Evolutionary conservation across 2,329 filamentous ascomycete species (phyloP).

Genomic region (Colletotrichum coccodes): DNA sequence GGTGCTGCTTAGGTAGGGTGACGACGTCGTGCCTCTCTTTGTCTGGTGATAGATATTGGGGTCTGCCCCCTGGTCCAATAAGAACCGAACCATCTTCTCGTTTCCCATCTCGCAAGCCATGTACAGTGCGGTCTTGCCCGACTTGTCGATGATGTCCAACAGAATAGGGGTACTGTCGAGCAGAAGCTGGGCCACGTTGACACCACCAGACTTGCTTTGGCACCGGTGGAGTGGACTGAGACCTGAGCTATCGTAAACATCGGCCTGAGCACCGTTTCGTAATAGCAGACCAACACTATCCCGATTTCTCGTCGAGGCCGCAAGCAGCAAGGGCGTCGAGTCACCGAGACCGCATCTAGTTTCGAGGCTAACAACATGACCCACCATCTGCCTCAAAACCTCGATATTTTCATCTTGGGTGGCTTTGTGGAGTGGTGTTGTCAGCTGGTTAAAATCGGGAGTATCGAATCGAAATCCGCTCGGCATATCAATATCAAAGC

Average conservation of each 20-base stretch:
- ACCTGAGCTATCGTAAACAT: slow-evolving; percentile 38
- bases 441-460: slow-evolving; percentile 34
- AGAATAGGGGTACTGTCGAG: slow-evolving; percentile 34
- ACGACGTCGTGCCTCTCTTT: background rate
- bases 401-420: slow-evolving; percentile 38
- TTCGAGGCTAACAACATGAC: slow-evolving; percentile 35
- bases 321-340: slow-evolving; percentile 42
- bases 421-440: slow-evolving; percentile 40
- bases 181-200: slow-evolving; percentile 38
- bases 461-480: slow-evolving; percentile 38
- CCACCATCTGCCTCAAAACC: slow-evolving; percentile 39
- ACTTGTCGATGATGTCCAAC: slow-evolving; percentile 36
- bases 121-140: slow-evolving; percentile 42
- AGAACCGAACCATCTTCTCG: slow-evolving; percentile 38
- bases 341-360: slow-evolving; percentile 33
- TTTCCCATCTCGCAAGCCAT: slow-evolving; percentile 44
- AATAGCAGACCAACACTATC: slow-evolving; percentile 41
- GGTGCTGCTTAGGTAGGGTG: background rate
- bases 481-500: slow-evolving; percentile 38
- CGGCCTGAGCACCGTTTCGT: slow-evolving; percentile 35
- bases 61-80: slow-evolving; percentile 36
- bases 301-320: slow-evolving; percentile 42
- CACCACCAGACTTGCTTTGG: slow-evolving; percentile 37
- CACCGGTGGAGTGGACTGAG: slow-evolving; percentile 41
- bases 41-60: slow-evolving; percentile 38